A percentile compares a stretch with the other conserved stretches of the same genome.
Evolutionary conservation across 1,284 basidiomycete genomes (phyloP).

Genomic region (Garcileccinum viscosum): DNA sequence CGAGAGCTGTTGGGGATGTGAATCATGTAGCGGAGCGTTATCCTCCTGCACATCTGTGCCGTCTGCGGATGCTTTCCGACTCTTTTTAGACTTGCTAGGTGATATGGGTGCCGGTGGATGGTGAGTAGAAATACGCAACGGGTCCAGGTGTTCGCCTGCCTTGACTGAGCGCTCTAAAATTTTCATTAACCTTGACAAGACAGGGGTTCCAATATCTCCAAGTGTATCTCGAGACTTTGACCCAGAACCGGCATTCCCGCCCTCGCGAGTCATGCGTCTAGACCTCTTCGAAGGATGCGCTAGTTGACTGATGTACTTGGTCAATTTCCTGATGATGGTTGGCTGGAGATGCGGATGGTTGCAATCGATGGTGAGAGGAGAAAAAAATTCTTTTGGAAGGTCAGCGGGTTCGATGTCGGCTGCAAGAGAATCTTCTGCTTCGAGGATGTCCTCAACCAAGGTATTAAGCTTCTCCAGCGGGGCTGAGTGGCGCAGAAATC

Average conservation of each 20-base stretch:
- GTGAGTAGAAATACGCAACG: slow-evolving; percentile 56
- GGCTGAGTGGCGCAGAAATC: slow-evolving; percentile 43
- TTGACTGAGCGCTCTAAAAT: slow-evolving; percentile 79
- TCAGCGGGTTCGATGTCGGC: slow-evolving; percentile 63
- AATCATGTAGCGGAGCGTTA: slow-evolving; percentile 19
- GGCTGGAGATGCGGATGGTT: slow-evolving; percentile 66
- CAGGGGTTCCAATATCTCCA: slow-evolving; percentile 66
- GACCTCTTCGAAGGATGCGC: slow-evolving; percentile 68
- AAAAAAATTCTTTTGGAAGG: slow-evolving; percentile 72
- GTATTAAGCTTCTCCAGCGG: slow-evolving; percentile 77
- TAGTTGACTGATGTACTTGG: slow-evolving; percentile 68
- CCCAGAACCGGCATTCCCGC: slow-evolving; percentile 46
- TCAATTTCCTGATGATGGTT: slow-evolving; percentile 69
- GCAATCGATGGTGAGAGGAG: slow-evolving; percentile 60
- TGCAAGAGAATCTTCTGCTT: slow-evolving; percentile 83
- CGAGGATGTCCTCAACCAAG: slow-evolving; percentile 85
- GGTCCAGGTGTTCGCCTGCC: slow-evolving; percentile 73
- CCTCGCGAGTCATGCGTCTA: slow-evolving; percentile 46
- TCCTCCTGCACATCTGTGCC: slow-evolving; percentile 31
- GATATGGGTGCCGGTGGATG: slow-evolving; percentile 27
- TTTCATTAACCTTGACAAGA: slow-evolving; percentile 71
- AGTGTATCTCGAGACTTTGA: slow-evolving; percentile 60
- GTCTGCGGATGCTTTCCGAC: slow-evolving; percentile 38
- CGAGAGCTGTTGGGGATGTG: slow-evolving; percentile 42
- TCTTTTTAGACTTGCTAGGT: slow-evolving; percentile 40